phyloP scores from a whole-genome alignment of 2,329 filamentous ascomycete genomes.

The Aspergillus pseudoglaucus region DNA sequence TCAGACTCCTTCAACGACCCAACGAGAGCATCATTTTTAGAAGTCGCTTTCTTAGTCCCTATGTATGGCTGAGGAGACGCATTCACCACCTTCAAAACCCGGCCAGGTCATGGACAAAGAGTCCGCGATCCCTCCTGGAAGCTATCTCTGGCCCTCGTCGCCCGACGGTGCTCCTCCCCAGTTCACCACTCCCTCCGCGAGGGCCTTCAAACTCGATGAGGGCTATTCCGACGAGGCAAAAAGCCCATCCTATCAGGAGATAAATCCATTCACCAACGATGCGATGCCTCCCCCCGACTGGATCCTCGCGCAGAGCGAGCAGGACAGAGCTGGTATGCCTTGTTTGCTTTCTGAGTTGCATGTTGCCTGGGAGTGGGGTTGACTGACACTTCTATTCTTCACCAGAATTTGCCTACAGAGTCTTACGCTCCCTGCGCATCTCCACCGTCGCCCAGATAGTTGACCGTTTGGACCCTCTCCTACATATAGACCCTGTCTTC shows the following conservation, averaged over 20 bases:
- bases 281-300: constrained; percentile 47
- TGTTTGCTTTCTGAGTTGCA: constrained; percentile 1
- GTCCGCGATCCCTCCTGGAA: constrained; percentile 11
- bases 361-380: constrained; percentile 1
- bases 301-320: constrained; percentile 49
- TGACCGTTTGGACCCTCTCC: constrained; percentile 68
- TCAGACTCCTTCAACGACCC: no score
- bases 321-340: constrained; percentile 47
- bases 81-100: background rate
- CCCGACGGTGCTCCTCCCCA: constrained; percentile 19
- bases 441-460: constrained; percentile 75
- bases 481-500: constrained; percentile 87
- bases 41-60: background rate
- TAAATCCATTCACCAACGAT: constrained; percentile 30
- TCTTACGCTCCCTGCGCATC: constrained; percentile 72
- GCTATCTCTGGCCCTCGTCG: constrained; percentile 16
- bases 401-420: constrained; percentile 70
- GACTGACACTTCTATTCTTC: constrained; percentile 11
- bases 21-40: no score
- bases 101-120: constrained; percentile 26
- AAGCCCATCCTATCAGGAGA: constrained; percentile 39
- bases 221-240: constrained; percentile 74
- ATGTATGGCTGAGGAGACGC: background rate
- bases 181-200: constrained; percentile 24
- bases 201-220: constrained; percentile 63